Evolutionary conservation across 169 alveolate genomes (phyloP), one percentile per base, ranked within the genome.

Genomic region (Amoebophrya sp.): DNA sequence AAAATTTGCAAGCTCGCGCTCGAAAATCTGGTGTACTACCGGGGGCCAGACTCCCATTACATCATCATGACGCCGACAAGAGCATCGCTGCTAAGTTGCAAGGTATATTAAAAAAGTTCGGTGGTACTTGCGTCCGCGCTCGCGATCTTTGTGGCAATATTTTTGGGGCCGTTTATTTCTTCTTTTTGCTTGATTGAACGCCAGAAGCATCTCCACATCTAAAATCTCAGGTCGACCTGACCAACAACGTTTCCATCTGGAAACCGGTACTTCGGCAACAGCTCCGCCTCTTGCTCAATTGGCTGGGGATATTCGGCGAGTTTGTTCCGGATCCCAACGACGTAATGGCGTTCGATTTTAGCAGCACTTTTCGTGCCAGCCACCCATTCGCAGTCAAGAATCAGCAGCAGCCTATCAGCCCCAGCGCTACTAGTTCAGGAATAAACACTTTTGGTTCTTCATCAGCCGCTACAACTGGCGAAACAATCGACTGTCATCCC

Each of bases 291-390:
- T 25, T 66, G 35, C 18, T 66, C 29, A 25, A 7, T 7, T 66
- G 32, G 12, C 18, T 66, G 83, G 32, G 32, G 12, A 66, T 66
- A 0, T 2, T 25, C 32, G 83, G 83, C 10, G 83, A 66, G 35
- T 66, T 66, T n/a, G 1, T 2, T 66, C 35, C 83, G 10, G 35
- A 7, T 3, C 83, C 83, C 39, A 25, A n/a, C 35, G 83, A 66
- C 83, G 83, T 66, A 25, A 66, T 66, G 83, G 83, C 83, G 32
- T 66, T 66, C 83, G 83, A 66, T 66, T 66, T 66, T 25, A 7
- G 32, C 29, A 12, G 35, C 1, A 66, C 83, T 25, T 7, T 66
- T 2, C 83, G 83, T 25, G 83, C 83, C 18, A 66, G 83, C 83
- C 54, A 41, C 23, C 2, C 23, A 7, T 41, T 41, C 54, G 54